Base-by-base conservation (phyloP, 129 eudicot genomes). In the Dittrichia graveolens region DNA sequence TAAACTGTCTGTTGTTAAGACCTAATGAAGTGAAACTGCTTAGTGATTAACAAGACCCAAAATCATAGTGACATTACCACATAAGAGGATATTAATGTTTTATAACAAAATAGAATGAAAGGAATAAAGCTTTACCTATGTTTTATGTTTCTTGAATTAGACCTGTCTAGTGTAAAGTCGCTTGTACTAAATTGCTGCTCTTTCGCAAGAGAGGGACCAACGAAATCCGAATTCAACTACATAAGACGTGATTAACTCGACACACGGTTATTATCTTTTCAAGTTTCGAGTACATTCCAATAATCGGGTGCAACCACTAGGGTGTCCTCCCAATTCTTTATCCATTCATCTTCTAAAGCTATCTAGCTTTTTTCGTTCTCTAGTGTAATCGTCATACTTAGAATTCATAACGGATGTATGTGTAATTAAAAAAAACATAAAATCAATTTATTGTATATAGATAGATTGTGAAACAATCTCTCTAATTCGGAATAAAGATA, bases 261-360 rank as follows among this genome's bases (percentile, higher is more conserved):
- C 8, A 48, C 81, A 45, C 69, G 61, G 37, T 66, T 47, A n/a
- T 56, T 45, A 41, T 41, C 67, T 34, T 42, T 66, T 35, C 58
- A 67, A 8, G 61, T 65, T 43, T 81, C 74, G 56, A 76, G 49
- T 24, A 55, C 44, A 65, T 57, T 60, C 81, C 78, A 75, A 39
- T 75, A 80, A 19, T 46, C 44, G 44, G n/a, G 75, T 15, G 18
- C 68, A 67, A 52, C 74, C 67, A 24, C 2, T 24, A 24, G 31
- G 31, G 31, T 24, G 31, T 24, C 31, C 31, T 24, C 31, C 31
- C 31, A 24, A 24, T 24, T 24, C 31, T 24, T 24, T 24, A 3
- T 75, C 56, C 84, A 80, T 75, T 80, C 84, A 80, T 45, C 80
- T 75, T 37, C 80, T 73, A 62, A 75, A 75, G 68, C 80, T 80